Evolutionary conservation across 305 asterid species (phyloP), one percentile per base, ranked within the genome.

Genomic region (Fraxinus platypoda): DNA sequence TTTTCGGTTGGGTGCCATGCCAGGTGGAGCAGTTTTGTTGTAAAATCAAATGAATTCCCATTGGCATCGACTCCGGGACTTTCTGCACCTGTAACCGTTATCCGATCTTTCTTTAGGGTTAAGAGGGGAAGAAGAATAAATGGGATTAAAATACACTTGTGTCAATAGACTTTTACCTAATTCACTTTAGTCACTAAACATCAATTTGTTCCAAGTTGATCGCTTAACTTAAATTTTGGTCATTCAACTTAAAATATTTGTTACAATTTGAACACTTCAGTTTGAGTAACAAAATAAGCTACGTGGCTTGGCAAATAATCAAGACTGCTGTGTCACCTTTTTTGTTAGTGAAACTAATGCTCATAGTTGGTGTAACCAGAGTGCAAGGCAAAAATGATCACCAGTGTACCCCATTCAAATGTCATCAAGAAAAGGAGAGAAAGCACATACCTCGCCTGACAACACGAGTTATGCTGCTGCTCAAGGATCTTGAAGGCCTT

Each of bases 1-100:
- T 95, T 95, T 87, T 94, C 99, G 15, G 96, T 85, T 49, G 99
- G 99, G 78, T 95, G 99, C 99, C 99, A 95, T 6, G 99, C 99
- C 81, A 95, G 89, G 88, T 95, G 99, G 89, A 95, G 98, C 85
- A 95, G 85, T 86, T 95, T 95, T 9, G 95, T 94, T 25, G 98
- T 92, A 91, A 90, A 93, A 88, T 95, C 99, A 57, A 94, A 93
- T 28, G 98, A 89, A 76, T 93, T 95, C 80, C 99, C 98, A 13
- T 93, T 95, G 76, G 97, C 92, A 90, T 95, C 99, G 8, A 83
- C 94, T 82, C 91, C 97, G 0, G 98, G 90, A 80, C 90, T 93
- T 91, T 95, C 98, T 1, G 93, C 80, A 64, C 97, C 97, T 93
- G 91, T 75, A 76, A 78, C 6, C 31, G 68, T 73, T 68, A 76